These are phyloP conservation scores for Thalassiosira livingstoniorum DNA, from an alignment of 352 stramenopile species.

Conservation along the genomic window DNA sequence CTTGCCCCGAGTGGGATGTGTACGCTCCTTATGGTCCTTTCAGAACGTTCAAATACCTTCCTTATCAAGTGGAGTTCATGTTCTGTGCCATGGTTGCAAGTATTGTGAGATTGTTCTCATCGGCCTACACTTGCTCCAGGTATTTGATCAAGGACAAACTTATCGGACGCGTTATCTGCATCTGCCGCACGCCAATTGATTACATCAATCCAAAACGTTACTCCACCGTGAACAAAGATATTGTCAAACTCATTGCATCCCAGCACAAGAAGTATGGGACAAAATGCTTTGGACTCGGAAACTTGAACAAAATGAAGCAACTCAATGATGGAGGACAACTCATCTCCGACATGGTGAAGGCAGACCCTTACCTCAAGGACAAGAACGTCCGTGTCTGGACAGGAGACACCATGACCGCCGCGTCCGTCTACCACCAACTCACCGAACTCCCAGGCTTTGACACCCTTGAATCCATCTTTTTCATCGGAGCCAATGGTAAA, in stretches of 20 bases:
- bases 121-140: constrained; percentile 64
- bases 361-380: constrained; percentile 71
- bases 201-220: constrained; percentile 71
- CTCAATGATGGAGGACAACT: constrained; percentile 79
- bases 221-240: constrained; percentile 67
- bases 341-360: constrained; percentile 74
- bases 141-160: constrained; percentile 73
- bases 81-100: constrained; percentile 62
- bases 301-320: constrained; percentile 85
- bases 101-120: constrained; percentile 59
- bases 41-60: constrained; percentile 66
- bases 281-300: constrained; percentile 73
- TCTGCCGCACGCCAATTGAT: constrained; percentile 69
- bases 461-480: constrained; percentile 71
- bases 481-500: constrained; percentile 77
- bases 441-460: constrained; percentile 64
- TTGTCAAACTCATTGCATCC: constrained; percentile 66
- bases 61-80: constrained; percentile 67
- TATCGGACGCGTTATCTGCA: constrained; percentile 71
- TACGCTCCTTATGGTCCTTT: constrained; percentile 73
- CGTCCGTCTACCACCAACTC: constrained; percentile 74
- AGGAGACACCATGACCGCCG: constrained; percentile 80
- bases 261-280: constrained; percentile 70
- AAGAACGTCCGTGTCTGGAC: constrained; percentile 76
- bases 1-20: constrained; percentile 68